Evolutionary conservation across 352 stramenopile species (phyloP).

Genomic region (Globisporangium cylindrosporum): DNA sequence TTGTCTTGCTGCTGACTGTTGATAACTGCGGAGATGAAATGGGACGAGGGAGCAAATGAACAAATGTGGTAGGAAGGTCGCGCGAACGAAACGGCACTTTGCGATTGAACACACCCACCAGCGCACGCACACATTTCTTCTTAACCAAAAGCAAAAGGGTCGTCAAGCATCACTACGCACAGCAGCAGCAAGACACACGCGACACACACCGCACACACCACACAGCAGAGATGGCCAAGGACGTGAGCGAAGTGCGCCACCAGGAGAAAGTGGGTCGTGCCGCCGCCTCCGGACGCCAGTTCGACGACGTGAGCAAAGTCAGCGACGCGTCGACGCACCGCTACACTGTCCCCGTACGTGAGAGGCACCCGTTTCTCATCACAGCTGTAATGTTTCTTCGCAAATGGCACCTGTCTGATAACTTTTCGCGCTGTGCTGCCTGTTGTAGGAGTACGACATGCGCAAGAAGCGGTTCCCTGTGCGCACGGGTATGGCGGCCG

Average conservation of each 20-base stretch:
- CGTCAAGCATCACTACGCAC: neutral
- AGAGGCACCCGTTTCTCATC: neutral
- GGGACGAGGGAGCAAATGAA: neutral
- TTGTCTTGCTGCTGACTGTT: neutral
- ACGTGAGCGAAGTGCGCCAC: constrained; percentile 32
- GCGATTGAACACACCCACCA: neutral
- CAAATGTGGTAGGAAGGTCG: constrained; percentile 16
- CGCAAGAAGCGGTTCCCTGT: constrained; percentile 63
- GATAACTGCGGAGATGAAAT: neutral
- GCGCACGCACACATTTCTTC: neutral
- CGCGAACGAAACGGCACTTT: constrained; percentile 23
- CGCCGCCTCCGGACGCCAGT: constrained; percentile 14
- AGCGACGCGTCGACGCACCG: constrained; percentile 9
- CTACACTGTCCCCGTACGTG: constrained; percentile 24
- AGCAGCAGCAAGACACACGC: too few relatives aligned
- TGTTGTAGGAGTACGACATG: constrained; percentile 28
- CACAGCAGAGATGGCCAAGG: constrained; percentile 47
- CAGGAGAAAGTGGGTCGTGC: constrained; percentile 31
- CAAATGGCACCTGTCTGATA: neutral
- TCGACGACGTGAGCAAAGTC: constrained; percentile 36
- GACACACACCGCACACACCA: neutral
- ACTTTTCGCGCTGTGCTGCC: neutral
- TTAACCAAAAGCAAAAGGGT: neutral
- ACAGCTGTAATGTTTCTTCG: neutral
- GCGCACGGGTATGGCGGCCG: constrained; percentile 66